A percentile compares a stretch with the other conserved stretches of the same genome.
These are phyloP conservation scores for Cupressus sempervirens DNA, from an alignment of 75 land plant genomes.

Conservation along the genomic window DNA sequence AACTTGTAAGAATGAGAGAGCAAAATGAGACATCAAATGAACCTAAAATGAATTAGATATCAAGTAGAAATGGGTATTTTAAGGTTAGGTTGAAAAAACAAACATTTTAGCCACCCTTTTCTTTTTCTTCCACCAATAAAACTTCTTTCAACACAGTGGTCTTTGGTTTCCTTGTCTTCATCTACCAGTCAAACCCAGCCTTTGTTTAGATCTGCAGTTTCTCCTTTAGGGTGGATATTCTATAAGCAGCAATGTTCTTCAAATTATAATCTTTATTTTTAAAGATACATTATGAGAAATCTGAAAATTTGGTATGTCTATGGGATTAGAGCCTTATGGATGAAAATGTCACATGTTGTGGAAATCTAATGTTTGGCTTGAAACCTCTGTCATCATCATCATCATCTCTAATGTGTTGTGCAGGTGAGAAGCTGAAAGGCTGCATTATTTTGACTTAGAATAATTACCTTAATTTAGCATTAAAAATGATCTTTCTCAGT, in stretches of 20 bases:
- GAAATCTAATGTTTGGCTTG: not conserved
- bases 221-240: not conserved
- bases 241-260: not conserved
- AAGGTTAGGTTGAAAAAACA: too few species aligned
- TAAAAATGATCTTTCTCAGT: not conserved
- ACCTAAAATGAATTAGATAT: too few species aligned
- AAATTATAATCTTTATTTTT: not conserved
- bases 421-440: not conserved
- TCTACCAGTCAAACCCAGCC: not conserved
- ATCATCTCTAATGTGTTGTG: not conserved
- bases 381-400: not conserved
- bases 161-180: not conserved
- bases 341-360: not conserved
- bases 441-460: not conserved
- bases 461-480: not conserved
- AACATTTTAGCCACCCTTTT: too few species aligned
- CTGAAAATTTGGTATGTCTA: not conserved
- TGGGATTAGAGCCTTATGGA: not conserved
- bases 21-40: too few species aligned
- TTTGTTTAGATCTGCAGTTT: not conserved
- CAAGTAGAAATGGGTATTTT: too few species aligned
- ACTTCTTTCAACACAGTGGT: not conserved
- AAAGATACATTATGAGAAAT: not conserved
- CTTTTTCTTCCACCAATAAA: too few species aligned
- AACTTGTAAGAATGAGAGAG: too few species aligned